Evolutionary conservation across 2,329 filamentous ascomycete genomes (phyloP), one percentile per base, ranked within the genome.

Genomic region (Sporothrix pseudoabietina): DNA sequence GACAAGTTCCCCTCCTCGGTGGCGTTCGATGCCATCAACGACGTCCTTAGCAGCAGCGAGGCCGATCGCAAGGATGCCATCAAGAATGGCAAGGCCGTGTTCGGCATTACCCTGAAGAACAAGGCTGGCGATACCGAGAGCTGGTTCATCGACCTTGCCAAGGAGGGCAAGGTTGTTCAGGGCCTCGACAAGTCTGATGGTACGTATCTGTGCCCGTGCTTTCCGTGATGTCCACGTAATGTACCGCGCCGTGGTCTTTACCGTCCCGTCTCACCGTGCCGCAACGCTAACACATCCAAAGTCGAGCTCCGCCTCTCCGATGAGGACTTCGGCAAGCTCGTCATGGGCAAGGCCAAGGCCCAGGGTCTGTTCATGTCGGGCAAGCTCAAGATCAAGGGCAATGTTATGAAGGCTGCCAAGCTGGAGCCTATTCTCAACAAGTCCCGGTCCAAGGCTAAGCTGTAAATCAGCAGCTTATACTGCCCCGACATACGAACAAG

Each of bases 321-420:
- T 76, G 88, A 89, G 73, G 94, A 98, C 83, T 99, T 99, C 80
- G 89, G 85, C 77, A 91, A 92, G 81, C 88, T 99, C 77, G 90
- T 97, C 72, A 80, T 86, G 52, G 96, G 96, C 81, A 94, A 97
- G 86, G 94, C 93, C 78, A 97, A 98, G 81, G 94, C 96, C 73
- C 96, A 99, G 87, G 90, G 91, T 78, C 85, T 99, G 76, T 98
- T 98, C 85, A 98, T 99, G 95, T 89, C 89, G n/a, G 96, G 96
- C 79, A 98, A 97, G 88, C 87, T 99, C 80, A 99, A 98, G 92
- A 89, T 98, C 81, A 97, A 94, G 89, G 96, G 96, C 76, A 94
- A 98, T 82, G 90, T 98, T 75, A 98, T 98, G 95, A 98, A 98
- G 89, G 92, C 96, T 52, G 98, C 94, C 75, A 97, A 97, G 90